These are phyloP conservation scores for Laburnicola sp. DNA, from an alignment of 2,329 filamentous ascomycete genomes.

Conservation along the genomic window DNA sequence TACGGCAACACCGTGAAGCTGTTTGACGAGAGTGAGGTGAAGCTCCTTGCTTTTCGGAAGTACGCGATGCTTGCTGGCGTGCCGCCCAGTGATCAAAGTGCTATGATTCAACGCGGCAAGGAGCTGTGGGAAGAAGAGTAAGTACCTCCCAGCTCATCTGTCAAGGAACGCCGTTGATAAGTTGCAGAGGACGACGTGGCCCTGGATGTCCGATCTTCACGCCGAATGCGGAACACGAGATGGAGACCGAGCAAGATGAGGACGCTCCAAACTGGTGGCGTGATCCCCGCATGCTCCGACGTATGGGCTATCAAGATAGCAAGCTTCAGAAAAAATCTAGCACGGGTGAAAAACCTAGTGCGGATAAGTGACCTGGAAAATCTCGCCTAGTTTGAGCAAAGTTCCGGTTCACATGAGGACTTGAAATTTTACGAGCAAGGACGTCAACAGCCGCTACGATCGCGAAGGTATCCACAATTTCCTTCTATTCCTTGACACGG, in stretches of 20 bases:
- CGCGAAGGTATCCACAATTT: no score
- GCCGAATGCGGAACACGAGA: neutral
- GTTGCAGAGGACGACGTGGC: neutral
- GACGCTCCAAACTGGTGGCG: neutral
- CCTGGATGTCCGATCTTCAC: neutral
- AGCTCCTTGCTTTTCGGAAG: conserved; percentile 14
- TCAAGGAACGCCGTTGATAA: neutral
- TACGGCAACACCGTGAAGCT: conserved; percentile 16
- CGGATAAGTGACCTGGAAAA: no score
- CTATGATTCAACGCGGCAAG: conserved; percentile 6
- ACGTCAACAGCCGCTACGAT: no score
- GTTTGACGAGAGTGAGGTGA: conserved; percentile 14
- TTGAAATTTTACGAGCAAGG: no score
- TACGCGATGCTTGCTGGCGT: conserved; percentile 10
- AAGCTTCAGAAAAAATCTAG: neutral
- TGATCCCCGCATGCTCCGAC: neutral
- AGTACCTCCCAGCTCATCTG: neutral
- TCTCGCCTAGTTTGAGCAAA: neutral
- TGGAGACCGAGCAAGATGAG: neutral
- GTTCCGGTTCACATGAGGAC: neutral
- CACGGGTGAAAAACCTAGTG: neutral
- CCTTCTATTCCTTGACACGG: no score
- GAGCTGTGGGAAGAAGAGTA: conserved; percentile 16
- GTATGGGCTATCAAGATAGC: neutral
- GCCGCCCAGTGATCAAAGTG: neutral